Conservation (phyloP, 352 stramenopile species). For the Phytophthora sp. region DNA sequence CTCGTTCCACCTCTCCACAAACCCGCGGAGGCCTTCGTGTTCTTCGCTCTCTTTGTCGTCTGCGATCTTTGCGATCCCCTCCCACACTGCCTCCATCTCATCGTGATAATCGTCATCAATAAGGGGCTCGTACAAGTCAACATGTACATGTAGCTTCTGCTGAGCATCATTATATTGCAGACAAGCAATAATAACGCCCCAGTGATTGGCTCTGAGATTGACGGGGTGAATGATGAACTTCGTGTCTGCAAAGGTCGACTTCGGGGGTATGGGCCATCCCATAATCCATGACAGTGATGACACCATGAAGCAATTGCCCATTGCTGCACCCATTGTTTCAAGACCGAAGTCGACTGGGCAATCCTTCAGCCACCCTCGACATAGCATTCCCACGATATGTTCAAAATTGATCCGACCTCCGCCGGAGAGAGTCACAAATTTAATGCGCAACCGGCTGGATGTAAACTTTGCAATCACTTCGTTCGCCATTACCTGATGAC, state of each 20-base stretch:
- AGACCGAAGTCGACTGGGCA: constrained; percentile 7
- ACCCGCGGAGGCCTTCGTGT: too few species aligned
- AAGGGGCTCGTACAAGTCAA: constrained; percentile 19
- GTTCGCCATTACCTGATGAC: constrained; percentile 1
- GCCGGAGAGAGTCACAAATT: not conserved
- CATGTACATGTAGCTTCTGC: not conserved
- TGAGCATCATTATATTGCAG: not conserved
- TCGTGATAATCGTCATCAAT: not conserved
- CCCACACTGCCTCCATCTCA: too few species aligned
- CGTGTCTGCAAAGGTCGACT: not conserved
- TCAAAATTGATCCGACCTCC: not conserved
- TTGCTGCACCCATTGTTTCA: not conserved
- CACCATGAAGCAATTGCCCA: not conserved
- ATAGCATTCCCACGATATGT: constrained; percentile 9
- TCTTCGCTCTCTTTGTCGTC: too few species aligned
- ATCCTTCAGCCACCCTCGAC: constrained; percentile 14
- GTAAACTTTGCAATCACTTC: constrained; percentile 10
- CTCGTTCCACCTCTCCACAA: too few species aligned
- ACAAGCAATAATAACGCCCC: constrained; percentile 14
- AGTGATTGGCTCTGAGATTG: constrained; percentile 6
- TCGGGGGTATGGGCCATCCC: not conserved
- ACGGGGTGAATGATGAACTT: constrained; percentile 10
- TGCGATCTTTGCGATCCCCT: too few species aligned
- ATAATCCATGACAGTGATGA: not conserved
- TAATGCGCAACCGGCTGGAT: not conserved